A percentile compares a stretch with the other conserved stretches of the same genome.
Evolutionary conservation across 192 early-diverging fungal genomes (phyloP).

Genomic region (Coemansia guatemalensis): DNA sequence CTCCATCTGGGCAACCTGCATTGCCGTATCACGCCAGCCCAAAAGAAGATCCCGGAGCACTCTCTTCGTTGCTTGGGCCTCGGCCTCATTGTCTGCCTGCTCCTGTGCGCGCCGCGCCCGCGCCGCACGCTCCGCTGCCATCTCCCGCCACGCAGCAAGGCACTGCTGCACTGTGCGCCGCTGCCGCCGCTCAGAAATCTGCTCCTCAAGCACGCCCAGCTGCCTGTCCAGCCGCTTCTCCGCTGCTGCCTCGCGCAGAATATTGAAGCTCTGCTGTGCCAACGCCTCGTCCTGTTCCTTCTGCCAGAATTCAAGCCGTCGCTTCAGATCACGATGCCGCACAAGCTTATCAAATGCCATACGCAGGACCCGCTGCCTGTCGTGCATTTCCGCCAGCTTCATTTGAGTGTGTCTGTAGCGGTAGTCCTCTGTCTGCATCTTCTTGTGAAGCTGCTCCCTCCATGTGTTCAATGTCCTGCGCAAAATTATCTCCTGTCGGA

Average conservation of each 20-base stretch:
- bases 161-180: too few relatives aligned
- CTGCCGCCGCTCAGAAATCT: too few relatives aligned
- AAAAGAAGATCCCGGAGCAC: constrained; percentile 1
- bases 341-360: neutral
- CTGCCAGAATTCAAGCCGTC: constrained; percentile 5
- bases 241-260: too few relatives aligned
- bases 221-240: too few relatives aligned
- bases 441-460: neutral
- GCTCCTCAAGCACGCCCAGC: too few relatives aligned
- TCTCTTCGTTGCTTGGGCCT: neutral
- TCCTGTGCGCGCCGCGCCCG: too few relatives aligned
- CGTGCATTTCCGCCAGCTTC: constrained; percentile 21
- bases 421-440: neutral
- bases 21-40: constrained; percentile 2
- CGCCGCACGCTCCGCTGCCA: too few relatives aligned
- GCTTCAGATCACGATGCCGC: constrained; percentile 1
- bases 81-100: neutral
- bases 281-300: neutral
- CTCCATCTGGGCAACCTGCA: neutral
- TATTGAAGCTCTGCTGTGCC: neutral
- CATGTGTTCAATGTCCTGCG: constrained; percentile 5
- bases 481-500: constrained; percentile 5
- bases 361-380: constrained; percentile 7
- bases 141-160: too few relatives aligned
- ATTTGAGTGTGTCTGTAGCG: constrained; percentile 11